Percentiles rank a stretch among this genome's conserved stretches.
Evolutionary conservation across 768 basidiomycete species (phyloP).

Genomic region (Panaeolus papilionaceus): DNA sequence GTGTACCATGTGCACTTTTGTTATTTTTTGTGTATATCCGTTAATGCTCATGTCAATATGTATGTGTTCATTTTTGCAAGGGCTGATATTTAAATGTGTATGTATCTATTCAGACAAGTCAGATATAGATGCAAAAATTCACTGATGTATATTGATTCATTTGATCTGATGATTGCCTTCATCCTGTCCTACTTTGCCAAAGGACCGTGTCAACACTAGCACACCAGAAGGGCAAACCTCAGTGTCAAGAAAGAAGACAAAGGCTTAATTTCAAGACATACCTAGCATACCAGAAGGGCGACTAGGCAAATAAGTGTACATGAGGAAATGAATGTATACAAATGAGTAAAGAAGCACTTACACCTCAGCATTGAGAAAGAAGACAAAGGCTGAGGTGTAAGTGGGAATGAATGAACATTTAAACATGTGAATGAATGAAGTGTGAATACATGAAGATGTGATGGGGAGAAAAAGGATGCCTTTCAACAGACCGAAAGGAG

Average conservation of each 20-base stretch:
- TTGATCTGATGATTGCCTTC: no score
- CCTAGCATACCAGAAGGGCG: slow-evolving; percentile 1
- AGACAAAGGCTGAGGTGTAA: background rate
- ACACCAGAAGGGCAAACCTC: slow-evolving; percentile 21
- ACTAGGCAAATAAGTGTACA: background rate
- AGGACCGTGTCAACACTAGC: slow-evolving; percentile 16
- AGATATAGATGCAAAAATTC: no score
- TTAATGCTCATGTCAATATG: no score
- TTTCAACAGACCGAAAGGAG: background rate
- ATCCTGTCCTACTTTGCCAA: no score
- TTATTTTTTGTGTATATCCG: no score
- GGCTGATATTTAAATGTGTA: no score
- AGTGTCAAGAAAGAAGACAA: background rate
- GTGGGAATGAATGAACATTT: background rate
- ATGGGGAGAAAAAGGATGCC: background rate
- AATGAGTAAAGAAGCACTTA: background rate
- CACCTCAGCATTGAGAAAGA: background rate
- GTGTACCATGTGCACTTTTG: no score
- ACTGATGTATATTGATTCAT: no score
- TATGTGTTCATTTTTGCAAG: no score
- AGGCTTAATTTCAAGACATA: background rate
- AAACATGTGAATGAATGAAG: background rate
- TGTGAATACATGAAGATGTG: background rate
- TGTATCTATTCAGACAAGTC: no score
- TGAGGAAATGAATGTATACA: background rate